phyloP scores from a whole-genome alignment of 176 grass and related monocot genomes.

The Bothriochloa decipiens region DNA sequence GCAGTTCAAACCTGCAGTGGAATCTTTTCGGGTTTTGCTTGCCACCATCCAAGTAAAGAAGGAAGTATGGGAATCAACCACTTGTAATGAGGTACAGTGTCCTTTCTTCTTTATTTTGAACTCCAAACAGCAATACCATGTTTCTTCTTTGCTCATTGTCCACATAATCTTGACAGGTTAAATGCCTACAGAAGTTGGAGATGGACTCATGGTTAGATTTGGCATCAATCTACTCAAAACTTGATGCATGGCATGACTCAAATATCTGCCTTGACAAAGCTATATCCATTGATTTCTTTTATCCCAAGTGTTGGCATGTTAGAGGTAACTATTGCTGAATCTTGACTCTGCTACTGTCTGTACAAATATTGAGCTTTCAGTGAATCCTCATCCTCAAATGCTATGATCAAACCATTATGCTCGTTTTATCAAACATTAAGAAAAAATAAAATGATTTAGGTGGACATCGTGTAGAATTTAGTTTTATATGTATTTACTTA shows the following conservation, averaged over 20 bases:
- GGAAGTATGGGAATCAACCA: constrained; percentile 52
- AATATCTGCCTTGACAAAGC: constrained; percentile 80
- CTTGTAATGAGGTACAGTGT: constrained; percentile 55
- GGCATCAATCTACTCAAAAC: constrained; percentile 81
- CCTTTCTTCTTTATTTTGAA: constrained; percentile 18
- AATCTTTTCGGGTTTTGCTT: constrained; percentile 83
- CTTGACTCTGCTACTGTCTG: constrained; percentile 32
- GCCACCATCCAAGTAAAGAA: constrained; percentile 76
- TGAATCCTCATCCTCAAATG: constrained; percentile 21
- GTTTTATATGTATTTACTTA: constrained; percentile 25
- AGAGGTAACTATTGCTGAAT: constrained; percentile 62
- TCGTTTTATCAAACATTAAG: neutral
- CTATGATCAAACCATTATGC: constrained; percentile 14
- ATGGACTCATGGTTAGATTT: constrained; percentile 91
- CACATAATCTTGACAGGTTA: constrained; percentile 54
- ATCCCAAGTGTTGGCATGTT: constrained; percentile 76
- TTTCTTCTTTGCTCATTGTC: constrained; percentile 43
- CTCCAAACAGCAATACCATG: constrained; percentile 10
- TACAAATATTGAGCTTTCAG: neutral
- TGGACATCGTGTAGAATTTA: neutral
- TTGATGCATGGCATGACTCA: constrained; percentile 78
- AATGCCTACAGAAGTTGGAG: constrained; percentile 69
- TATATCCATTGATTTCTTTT: constrained; percentile 56
- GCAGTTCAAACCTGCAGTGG: constrained; percentile 76
- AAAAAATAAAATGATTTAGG: constrained; percentile 11